Conservation (phyloP, 306 rosid genomes). For the Fragaria iinumae region DNA sequence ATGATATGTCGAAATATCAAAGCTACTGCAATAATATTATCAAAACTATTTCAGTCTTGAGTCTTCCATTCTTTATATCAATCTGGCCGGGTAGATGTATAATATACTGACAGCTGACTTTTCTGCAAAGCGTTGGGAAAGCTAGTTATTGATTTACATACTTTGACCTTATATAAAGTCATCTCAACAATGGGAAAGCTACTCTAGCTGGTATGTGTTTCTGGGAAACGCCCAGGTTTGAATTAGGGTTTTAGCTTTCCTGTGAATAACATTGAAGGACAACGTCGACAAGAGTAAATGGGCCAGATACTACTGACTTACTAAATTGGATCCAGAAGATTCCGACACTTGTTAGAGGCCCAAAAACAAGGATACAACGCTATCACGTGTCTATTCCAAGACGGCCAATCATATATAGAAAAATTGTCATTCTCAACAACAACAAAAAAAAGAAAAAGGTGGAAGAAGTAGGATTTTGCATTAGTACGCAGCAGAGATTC, state of each 20-base stretch:
- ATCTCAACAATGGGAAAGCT: background rate
- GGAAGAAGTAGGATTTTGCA: no score
- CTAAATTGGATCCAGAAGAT: background rate
- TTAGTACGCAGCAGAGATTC: no score
- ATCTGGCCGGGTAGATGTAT: background rate
- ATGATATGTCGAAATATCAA: background rate
- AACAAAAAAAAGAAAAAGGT: no score
- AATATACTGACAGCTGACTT: background rate
- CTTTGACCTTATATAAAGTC: background rate
- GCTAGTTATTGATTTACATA: background rate
- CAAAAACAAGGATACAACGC: background rate
- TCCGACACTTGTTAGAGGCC: background rate
- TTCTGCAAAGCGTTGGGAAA: background rate
- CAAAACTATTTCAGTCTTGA: background rate
- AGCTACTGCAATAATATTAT: background rate
- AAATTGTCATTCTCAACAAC: no score
- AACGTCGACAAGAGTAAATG: no score
- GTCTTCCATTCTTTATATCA: background rate
- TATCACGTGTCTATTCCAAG: no score
- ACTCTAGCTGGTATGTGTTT: background rate
- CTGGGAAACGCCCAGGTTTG: background rate
- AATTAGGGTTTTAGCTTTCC: background rate
- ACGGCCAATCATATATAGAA: no score
- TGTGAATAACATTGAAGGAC: no score
- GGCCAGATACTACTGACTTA: no score